Evolutionary conservation across 352 stramenopile genomes (phyloP).

Genomic region (Bremia lactucae): DNA sequence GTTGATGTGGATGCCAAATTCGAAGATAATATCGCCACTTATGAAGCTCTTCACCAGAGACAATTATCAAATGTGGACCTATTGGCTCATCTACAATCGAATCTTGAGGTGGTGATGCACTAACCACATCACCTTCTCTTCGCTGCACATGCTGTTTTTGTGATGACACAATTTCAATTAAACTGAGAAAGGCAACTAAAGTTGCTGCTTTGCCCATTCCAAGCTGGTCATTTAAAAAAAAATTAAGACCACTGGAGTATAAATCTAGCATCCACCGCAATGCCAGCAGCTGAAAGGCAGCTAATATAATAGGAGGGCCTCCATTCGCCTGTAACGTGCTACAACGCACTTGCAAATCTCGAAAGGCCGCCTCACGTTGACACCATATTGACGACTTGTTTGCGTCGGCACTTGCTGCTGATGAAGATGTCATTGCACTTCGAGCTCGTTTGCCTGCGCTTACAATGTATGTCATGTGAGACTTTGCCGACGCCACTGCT

Average conservation of each 20-base stretch:
- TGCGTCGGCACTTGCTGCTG: slow-evolving; percentile 1
- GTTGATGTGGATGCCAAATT: slow-evolving; percentile 34
- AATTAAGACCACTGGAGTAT: slow-evolving; percentile 47
- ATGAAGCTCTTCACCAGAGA: slow-evolving; percentile 61
- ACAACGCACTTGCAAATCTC: slow-evolving; percentile 20
- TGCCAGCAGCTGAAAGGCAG: slow-evolving; percentile 64
- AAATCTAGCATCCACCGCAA: slow-evolving; percentile 77
- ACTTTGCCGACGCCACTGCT: slow-evolving; percentile 13
- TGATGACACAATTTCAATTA: slow-evolving; percentile 31
- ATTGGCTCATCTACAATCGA: neutral
- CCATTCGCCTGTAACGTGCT: slow-evolving; percentile 12
- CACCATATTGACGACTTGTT: slow-evolving; percentile 8
- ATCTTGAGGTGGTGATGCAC: neutral
- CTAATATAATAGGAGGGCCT: slow-evolving; percentile 36
- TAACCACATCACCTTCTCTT: neutral
- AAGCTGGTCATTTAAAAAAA: slow-evolving; percentile 79
- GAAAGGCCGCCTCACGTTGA: slow-evolving; percentile 17
- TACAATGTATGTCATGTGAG: slow-evolving; percentile 36
- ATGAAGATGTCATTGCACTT: slow-evolving; percentile 30
- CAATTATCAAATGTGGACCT: slow-evolving; percentile 69
- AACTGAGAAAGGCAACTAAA: slow-evolving; percentile 60
- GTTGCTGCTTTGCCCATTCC: slow-evolving; percentile 79
- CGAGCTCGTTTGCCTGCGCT: slow-evolving; percentile 33
- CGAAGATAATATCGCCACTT: slow-evolving; percentile 73
- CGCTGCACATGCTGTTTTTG: slow-evolving; percentile 12